Percentiles rank a stretch among this genome's conserved stretches.
Conservation (phyloP, 768 basidiomycete species). For the Rhodosporidiobolus sp. region DNA sequence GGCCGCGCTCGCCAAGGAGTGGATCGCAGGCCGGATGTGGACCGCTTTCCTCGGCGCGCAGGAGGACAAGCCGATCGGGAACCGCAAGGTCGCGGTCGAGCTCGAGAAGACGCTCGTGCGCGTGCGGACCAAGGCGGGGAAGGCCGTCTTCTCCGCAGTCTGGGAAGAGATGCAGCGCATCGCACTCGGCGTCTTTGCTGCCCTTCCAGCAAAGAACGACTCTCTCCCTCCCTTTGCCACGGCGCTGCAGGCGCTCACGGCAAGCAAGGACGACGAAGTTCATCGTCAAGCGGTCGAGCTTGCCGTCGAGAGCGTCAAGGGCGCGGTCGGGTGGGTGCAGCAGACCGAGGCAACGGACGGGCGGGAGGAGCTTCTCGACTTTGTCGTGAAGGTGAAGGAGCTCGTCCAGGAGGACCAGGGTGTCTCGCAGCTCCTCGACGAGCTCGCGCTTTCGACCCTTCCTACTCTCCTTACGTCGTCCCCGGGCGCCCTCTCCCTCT, state of each 20-base stretch:
- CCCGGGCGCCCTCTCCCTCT: slow-evolving; percentile 7
- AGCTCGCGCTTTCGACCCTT: slow-evolving; percentile 9
- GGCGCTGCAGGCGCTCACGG: slow-evolving; percentile 11
- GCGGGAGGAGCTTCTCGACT: slow-evolving; percentile 7
- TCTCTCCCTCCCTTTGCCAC: slow-evolving; percentile 15
- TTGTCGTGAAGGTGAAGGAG: not conserved
- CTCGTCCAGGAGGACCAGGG: not conserved
- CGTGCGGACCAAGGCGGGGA: slow-evolving; percentile 5
- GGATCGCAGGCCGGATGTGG: slow-evolving; percentile 27
- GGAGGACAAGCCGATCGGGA: slow-evolving; percentile 14
- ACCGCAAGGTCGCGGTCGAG: not conserved
- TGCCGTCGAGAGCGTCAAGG: not conserved
- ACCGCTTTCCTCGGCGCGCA: slow-evolving; percentile 2
- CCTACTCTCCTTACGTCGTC: slow-evolving; percentile 18
- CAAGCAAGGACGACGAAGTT: not conserved
- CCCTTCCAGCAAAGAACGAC: not conserved
- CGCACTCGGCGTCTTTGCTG: not conserved
- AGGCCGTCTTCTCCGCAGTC: not conserved
- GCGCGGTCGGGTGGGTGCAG: not conserved
- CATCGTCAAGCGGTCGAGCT: not conserved
- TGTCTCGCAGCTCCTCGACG: slow-evolving; percentile 17
- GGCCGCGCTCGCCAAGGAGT: slow-evolving; percentile 44
- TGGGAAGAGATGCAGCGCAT: slow-evolving; percentile 11
- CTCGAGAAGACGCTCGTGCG: slow-evolving; percentile 9
- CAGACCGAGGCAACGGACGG: not conserved